Evolutionary conservation across 495 filamentous ascomycete genomes (phyloP).

Genomic region (Penicillium egyptiacum): DNA sequence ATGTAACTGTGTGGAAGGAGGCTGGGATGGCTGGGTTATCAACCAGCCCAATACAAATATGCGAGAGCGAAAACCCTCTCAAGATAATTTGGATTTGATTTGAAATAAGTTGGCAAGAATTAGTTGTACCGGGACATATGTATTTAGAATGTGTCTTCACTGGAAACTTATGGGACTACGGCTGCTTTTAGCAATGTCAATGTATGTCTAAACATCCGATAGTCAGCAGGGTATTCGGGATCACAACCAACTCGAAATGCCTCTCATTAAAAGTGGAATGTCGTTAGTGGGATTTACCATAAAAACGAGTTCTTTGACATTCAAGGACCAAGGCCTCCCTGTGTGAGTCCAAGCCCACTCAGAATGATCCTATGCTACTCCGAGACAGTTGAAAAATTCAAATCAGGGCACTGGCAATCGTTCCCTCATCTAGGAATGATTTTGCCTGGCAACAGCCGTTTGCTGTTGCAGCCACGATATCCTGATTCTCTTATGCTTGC

Average conservation of each 20-base stretch:
- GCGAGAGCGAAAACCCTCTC: background rate
- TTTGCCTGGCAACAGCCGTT: too few relatives aligned
- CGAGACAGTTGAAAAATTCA: too few relatives aligned
- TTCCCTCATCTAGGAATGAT: too few relatives aligned
- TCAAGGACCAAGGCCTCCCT: background rate
- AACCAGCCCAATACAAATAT: constrained; percentile 1
- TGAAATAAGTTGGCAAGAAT: too few relatives aligned
- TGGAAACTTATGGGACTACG: background rate
- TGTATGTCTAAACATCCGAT: background rate
- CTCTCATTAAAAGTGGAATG: background rate
- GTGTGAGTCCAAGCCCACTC: too few relatives aligned
- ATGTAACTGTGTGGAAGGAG: background rate
- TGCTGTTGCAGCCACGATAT: too few relatives aligned
- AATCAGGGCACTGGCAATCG: too few relatives aligned
- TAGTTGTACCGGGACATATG: too few relatives aligned
- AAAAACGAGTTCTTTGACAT: background rate
- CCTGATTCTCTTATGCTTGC: too few relatives aligned
- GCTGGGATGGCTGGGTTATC: background rate
- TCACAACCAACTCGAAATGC: background rate
- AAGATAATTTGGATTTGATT: background rate
- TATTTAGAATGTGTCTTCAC: background rate
- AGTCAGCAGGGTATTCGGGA: background rate
- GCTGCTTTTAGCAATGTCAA: background rate
- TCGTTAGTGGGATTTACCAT: background rate
- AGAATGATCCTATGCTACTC: too few relatives aligned